Base-by-base conservation (phyloP, 768 basidiomycete species). In the Coprinopsis marcescibilis region DNA sequence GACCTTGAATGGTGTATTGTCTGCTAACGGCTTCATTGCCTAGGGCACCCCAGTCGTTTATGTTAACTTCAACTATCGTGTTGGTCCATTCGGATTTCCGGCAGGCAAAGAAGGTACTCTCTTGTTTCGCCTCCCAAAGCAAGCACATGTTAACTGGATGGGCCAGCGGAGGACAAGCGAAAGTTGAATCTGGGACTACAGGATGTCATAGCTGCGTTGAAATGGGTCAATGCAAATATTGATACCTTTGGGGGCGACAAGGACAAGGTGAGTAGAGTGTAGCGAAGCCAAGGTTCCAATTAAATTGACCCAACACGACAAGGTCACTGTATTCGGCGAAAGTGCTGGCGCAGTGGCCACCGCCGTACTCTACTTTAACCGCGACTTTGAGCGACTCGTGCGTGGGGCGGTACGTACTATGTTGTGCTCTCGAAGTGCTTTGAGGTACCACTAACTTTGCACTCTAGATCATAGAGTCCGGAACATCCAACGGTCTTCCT, bases 201-300 rank as follows among this genome's bases (percentile, higher is more conserved):
- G 24, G 77, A 80, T 51, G 68, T 74, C 52, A 53, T 68, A 13
- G 49, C 65, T 24, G 76, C 74, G 1, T 55, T 77, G 8, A 52
- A 67, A 51, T 80, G 76, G 83, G 72, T 85, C 0, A 77, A 83
- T 53, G 59, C 68, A 19, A 76, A 85, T 52, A 81, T 85, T 35
- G 65, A 53, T 13, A 58, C 60, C 0, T 86, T 85, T 51, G 83
- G 84, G 8, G 82, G 81, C 12, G 77, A 76, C 50, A 67, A 65
- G 41, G 40, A 30, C 17, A 63, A 63, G 55, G 64, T 62, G 14
- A 21, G 29, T 27, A 19, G 6, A 36, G 6, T 6, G 8, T 36
- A 6, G 20, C 21, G 5, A 5, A 24, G 11, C 25, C 4, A 5
- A 10, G 11, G 11, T 24, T 40, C 20, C 17, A 20, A 20, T 23